A percentile compares a stretch with the other conserved stretches of the same genome.
phyloP scores from a whole-genome alignment of 495 filamentous ascomycete genomes.

The Hypoxylon trugodes region DNA sequence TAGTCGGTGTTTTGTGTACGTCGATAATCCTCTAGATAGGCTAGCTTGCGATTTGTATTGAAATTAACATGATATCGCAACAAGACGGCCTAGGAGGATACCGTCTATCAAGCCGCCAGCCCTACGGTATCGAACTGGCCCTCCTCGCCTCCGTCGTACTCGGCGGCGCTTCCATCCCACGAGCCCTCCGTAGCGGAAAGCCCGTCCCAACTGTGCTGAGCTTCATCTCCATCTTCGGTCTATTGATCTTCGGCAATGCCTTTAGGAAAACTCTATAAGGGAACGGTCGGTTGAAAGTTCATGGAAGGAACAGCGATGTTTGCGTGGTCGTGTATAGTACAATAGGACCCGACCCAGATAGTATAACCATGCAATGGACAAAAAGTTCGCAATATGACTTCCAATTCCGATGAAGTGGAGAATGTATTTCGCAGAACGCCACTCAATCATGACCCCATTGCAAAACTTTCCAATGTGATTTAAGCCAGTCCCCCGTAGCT shows the following conservation, averaged over 20 bases:
- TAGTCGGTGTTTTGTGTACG: constrained; percentile 72
- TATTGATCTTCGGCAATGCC: constrained; percentile 68
- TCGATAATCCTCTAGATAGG: constrained; percentile 1
- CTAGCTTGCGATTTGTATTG: background rate
- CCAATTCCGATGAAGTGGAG: background rate
- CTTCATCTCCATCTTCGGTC: constrained; percentile 65
- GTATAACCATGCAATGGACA: constrained; percentile 1
- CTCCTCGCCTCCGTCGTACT: constrained; percentile 83
- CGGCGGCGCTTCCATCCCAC: constrained; percentile 81
- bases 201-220: constrained; percentile 78
- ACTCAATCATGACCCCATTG: background rate
- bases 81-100: constrained; percentile 72
- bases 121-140: constrained; percentile 78
- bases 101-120: constrained; percentile 69
- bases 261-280: constrained; percentile 50
- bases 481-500: constrained; percentile 8
- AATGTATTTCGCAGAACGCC: constrained; percentile 13
- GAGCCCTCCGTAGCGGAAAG: constrained; percentile 82
- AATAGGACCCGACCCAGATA: background rate
- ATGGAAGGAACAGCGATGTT: background rate
- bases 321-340: background rate
- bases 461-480: background rate
- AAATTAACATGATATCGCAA: constrained; percentile 17
- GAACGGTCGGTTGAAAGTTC: constrained; percentile 8
- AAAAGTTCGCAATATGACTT: background rate